Evolutionary conservation across 1,139 yeast species (phyloP).

Genomic region (Kodamaea plutei): DNA sequence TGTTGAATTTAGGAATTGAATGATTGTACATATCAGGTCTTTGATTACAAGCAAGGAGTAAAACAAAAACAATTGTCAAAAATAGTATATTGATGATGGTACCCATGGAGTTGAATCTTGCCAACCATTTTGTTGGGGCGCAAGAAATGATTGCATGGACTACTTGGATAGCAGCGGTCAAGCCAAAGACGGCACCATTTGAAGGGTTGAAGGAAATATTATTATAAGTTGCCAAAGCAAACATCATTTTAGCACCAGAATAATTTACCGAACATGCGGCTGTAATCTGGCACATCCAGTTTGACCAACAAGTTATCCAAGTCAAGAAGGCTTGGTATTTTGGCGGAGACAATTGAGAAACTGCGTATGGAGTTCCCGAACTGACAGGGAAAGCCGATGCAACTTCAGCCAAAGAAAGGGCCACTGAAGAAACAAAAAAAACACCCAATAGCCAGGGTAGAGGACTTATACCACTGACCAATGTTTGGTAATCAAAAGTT

Average conservation of each 20-base stretch:
- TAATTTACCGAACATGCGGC: slow-evolving; percentile 64
- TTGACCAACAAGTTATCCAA: slow-evolving; percentile 25
- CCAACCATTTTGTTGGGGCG: slow-evolving; percentile 53
- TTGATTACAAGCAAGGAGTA: slow-evolving; percentile 54
- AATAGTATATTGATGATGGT: slow-evolving; percentile 50
- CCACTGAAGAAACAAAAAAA: slow-evolving; percentile 47
- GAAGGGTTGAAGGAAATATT: slow-evolving; percentile 14
- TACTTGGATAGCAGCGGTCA: slow-evolving; percentile 44
- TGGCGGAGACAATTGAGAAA: slow-evolving; percentile 51
- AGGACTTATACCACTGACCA: slow-evolving; percentile 50
- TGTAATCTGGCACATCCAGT: slow-evolving; percentile 52
- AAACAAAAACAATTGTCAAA: slow-evolving; percentile 50
- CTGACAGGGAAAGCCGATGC: slow-evolving; percentile 48
- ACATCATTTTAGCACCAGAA: slow-evolving; percentile 56
- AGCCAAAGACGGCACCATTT: slow-evolving; percentile 20
- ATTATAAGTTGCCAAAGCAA: slow-evolving; percentile 44
- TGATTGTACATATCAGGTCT: slow-evolving; percentile 20
- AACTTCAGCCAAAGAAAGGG: slow-evolving; percentile 45
- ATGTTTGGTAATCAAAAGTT: slow-evolving; percentile 50
- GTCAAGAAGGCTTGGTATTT: slow-evolving; percentile 51
- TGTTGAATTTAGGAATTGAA: slow-evolving; percentile 42
- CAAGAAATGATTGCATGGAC: slow-evolving; percentile 49
- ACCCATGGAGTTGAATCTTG: slow-evolving; percentile 51
- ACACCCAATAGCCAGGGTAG: slow-evolving; percentile 54
- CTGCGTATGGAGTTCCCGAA: slow-evolving; percentile 49